Base-by-base conservation (phyloP, 306 rosid genomes). In the Rubus idaeus region DNA sequence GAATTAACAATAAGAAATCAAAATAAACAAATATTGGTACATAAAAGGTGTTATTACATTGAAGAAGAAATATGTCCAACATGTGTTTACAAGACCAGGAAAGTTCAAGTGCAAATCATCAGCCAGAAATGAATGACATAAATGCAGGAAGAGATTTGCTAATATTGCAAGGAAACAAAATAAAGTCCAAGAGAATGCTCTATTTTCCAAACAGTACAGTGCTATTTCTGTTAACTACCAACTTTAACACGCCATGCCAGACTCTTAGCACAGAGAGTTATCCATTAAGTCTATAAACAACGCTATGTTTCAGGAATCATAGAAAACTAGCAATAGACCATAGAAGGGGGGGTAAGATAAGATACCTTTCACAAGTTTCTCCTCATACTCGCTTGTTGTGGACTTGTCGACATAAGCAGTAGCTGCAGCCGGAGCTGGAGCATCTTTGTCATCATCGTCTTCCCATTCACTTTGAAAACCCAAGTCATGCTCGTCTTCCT, bases 311-410 rank as follows among this genome's bases (percentile, higher is more conserved):
- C 39, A 49, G 12, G 50, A 49, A 70, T 30, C 42, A 49, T 12
- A 7, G 7, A 47, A 12, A 13, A 3, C 35, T 30, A 30, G 35
- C 26, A 70, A 12, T 5, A 30, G 63, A 71, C 18, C 1, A 53
- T 20, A 73, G 58, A 71, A n/a, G 64, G 75, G 2, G 75, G 44
- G n/a, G n/a, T n/a, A n/a, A n/a, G n/a, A 74, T 46, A 57, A 26
- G 37, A 44, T 70, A 92, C 98, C 98, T 88, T 78, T 86, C 58
- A 74, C 76, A 74, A 89, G 86, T 55, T 87, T 77, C 78, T 87
- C 93, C 74, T 78, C 92, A 77, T 82, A 82, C 60, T 78, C 76
- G 74, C 84, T 73, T 79, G 45, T 46, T 49, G 90, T 79, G 51
- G 80, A 66, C 53, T 62, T 80, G 46, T 81, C 81, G 73, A 49